These are phyloP conservation scores for Onygenales sp. DNA, from an alignment of 2,329 filamentous ascomycete species.

Conservation along the genomic window DNA sequence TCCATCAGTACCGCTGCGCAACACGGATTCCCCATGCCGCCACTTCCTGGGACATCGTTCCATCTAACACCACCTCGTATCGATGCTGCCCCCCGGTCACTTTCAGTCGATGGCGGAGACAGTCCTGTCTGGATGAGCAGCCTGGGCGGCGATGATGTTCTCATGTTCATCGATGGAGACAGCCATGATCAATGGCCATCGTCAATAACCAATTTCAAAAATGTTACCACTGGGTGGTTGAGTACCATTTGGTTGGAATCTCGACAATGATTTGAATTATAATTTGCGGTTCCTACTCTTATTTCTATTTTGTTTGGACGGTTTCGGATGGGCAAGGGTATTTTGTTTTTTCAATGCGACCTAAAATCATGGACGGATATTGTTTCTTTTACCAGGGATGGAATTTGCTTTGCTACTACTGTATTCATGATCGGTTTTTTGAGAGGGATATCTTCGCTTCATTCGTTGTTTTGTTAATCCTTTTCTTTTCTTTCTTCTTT, in stretches of 20 bases:
- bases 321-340: not conserved
- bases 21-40: conserved; percentile 20
- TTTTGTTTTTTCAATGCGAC: not conserved
- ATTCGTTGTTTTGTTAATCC: not conserved
- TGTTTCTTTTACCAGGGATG: not conserved
- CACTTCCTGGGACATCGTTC: conserved; percentile 5
- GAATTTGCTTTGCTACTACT: not conserved
- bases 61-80: not conserved
- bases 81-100: not conserved
- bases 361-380: not conserved
- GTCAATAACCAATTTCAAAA: not conserved
- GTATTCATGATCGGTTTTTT: not conserved
- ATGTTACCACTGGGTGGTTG: conserved; percentile 7
- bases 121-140: conserved; percentile 6
- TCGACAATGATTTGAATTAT: not conserved
- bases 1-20: conserved; percentile 30
- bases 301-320: not conserved
- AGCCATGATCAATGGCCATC: conserved; percentile 9
- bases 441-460: no score
- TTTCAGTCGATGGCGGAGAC: not conserved
- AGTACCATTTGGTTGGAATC: conserved; percentile 5
- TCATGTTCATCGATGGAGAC: conserved; percentile 11
- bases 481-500: not conserved
- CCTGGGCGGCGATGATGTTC: conserved; percentile 12
- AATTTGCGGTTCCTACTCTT: not conserved